A percentile compares a stretch with the other conserved stretches of the same genome.
phyloP scores from a whole-genome alignment of 169 alveolate species.

The Perkinsus olseni region DNA sequence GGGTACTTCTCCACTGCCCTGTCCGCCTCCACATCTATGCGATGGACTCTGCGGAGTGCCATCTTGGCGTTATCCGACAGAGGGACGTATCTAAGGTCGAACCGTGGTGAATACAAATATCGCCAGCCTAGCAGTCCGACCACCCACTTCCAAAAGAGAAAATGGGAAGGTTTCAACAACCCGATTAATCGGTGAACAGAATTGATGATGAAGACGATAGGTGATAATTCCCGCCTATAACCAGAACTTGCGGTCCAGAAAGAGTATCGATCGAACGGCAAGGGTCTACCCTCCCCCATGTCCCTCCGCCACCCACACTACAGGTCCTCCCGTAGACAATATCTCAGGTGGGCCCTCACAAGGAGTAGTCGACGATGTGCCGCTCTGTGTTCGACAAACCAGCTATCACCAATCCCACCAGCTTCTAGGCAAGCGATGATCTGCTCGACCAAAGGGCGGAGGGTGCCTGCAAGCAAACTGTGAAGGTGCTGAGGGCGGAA shows the following conservation, averaged over 20 bases:
- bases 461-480: too few species aligned
- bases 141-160: too few species aligned
- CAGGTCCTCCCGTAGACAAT: neutral
- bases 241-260: too few species aligned
- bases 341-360: neutral
- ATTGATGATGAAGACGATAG: too few species aligned
- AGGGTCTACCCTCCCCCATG: neutral
- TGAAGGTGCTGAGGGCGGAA: too few species aligned
- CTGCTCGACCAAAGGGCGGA: neutral
- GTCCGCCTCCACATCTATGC: neutral
- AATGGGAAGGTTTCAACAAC: too few species aligned
- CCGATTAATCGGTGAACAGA: too few species aligned
- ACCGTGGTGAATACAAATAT: too few species aligned
- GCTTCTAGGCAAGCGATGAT: neutral
- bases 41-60: neutral
- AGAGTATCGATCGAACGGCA: too few species aligned
- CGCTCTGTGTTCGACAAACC: neutral
- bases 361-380: neutral
- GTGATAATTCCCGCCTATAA: too few species aligned
- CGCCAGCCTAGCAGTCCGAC: too few species aligned
- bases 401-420: neutral
- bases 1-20: neutral
- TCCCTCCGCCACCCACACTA: neutral
- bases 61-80: neutral
- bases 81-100: neutral